phyloP scores from a whole-genome alignment of 1,139 yeast genomes.

The Blastobotrys raffinosifermentans region DNA sequence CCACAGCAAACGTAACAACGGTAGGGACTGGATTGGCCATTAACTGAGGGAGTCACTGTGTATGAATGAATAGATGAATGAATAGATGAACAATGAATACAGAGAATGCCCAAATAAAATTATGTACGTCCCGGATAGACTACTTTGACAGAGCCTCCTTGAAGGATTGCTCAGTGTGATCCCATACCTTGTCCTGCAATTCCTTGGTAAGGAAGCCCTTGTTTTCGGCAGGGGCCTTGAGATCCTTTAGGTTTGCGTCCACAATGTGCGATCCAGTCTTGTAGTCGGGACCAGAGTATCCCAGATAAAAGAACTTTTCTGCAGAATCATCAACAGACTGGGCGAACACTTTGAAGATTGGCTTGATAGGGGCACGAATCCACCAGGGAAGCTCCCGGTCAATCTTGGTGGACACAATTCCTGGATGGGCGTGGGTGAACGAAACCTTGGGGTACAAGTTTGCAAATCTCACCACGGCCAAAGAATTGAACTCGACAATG shows the following conservation, averaged over 20 bases:
- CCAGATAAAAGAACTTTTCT: conserved; percentile 22
- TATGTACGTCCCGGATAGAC: no score
- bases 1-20: no score
- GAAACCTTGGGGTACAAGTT: conserved; percentile 23
- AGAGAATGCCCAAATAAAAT: no score
- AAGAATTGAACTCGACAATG: conserved; percentile 20
- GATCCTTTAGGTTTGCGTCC: conserved; percentile 13
- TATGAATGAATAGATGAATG: no score
- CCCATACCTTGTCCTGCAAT: conserved; percentile 26
- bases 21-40: no score
- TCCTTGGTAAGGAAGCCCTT: conserved; percentile 17
- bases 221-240: conserved; percentile 11
- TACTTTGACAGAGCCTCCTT: not conserved
- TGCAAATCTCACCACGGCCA: conserved; percentile 23
- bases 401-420: conserved; percentile 25
- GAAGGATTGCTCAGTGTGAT: conserved; percentile 23
- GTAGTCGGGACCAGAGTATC: conserved; percentile 19
- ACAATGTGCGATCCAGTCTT: conserved; percentile 21
- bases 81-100: no score
- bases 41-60: no score
- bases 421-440: conserved; percentile 29
- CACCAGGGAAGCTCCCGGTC: conserved; percentile 23
- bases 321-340: conserved; percentile 18
- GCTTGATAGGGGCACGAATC: conserved; percentile 13
- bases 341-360: conserved; percentile 7